These are phyloP conservation scores for Lathyrus aphaca DNA, from an alignment of 306 rosid genomes.

Conservation along the genomic window DNA sequence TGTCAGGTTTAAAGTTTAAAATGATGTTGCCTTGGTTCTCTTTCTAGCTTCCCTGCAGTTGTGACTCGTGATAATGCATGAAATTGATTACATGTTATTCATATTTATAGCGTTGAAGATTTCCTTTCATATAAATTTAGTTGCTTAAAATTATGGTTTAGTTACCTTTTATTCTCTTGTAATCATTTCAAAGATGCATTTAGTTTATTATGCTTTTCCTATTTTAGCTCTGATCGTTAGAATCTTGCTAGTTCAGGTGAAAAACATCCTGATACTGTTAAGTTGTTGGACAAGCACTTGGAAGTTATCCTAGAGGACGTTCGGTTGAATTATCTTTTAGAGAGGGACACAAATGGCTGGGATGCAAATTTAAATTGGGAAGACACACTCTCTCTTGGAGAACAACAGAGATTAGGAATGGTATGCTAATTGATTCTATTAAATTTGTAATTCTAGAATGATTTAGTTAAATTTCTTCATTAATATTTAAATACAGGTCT, in stretches of 20 bases:
- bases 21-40: conserved; percentile 25
- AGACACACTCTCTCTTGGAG: conserved; percentile 92
- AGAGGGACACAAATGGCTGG: conserved; percentile 83
- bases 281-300: conserved; percentile 65
- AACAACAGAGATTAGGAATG: conserved; percentile 99
- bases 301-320: conserved; percentile 81
- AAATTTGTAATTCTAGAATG: conserved; percentile 26
- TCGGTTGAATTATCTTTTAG: conserved; percentile 90
- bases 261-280: conserved; percentile 39
- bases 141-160: conserved; percentile 16
- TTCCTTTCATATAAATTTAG: conserved; percentile 24
- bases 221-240: conserved; percentile 39
- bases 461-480: conserved; percentile 34
- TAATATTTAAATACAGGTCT: conserved; percentile 1
- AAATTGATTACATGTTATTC: conserved; percentile 23
- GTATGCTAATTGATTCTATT: conserved; percentile 49
- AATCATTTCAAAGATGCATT: conserved; percentile 22
- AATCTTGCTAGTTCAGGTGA: conserved; percentile 54
- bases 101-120: conserved; percentile 24
- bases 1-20: conserved; percentile 14
- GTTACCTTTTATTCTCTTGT: conserved; percentile 29
- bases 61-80: conserved; percentile 20
- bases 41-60: conserved; percentile 13
- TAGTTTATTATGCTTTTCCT: conserved; percentile 6
- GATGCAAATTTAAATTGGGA: conserved; percentile 93